Percentiles rank a stretch among this genome's conserved stretches.
These are phyloP conservation scores for Yamadazyma takamatsuzukensis DNA, from an alignment of 805 yeast species.

Conservation along the genomic window DNA sequence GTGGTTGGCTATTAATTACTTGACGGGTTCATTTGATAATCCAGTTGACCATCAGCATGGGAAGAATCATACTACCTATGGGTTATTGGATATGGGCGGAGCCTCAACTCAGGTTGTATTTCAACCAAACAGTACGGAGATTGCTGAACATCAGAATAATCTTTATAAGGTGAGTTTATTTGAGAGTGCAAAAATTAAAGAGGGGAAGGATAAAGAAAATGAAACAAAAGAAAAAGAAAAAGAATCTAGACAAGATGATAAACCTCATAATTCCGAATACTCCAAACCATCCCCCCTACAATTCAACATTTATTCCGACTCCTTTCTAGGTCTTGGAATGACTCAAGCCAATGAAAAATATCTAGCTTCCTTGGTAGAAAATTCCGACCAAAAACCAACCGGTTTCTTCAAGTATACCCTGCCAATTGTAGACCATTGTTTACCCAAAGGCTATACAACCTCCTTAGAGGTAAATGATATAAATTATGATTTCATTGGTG, in stretches of 20 bases:
- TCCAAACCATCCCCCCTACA: constrained; percentile 15
- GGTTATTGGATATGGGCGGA: constrained; percentile 62
- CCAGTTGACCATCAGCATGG: constrained; percentile 39
- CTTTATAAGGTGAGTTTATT: constrained; percentile 45
- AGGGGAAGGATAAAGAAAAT: neutral
- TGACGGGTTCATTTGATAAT: constrained; percentile 43
- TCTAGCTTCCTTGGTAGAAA: constrained; percentile 30
- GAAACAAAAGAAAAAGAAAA: neutral
- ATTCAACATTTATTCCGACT: constrained; percentile 48
- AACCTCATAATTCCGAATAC: neutral
- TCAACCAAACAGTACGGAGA: constrained; percentile 50
- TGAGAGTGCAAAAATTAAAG: constrained; percentile 24
- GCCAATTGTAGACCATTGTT: constrained; percentile 52
- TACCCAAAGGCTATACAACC: constrained; percentile 44
- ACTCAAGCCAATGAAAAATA: constrained; percentile 51
- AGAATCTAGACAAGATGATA: constrained; percentile 1
- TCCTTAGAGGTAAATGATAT: constrained; percentile 20
- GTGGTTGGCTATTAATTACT: constrained; percentile 61
- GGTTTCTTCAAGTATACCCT: constrained; percentile 13
- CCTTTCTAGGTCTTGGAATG: constrained; percentile 61
- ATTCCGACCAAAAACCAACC: constrained; percentile 7
- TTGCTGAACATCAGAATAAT: constrained; percentile 41
- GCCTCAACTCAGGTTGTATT: constrained; percentile 65
- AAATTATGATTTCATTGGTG: constrained; percentile 44
- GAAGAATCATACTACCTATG: constrained; percentile 47